Evolutionary conservation across 2,329 filamentous ascomycete species (phyloP).

Genomic region (Aspergillus tubingensis): DNA sequence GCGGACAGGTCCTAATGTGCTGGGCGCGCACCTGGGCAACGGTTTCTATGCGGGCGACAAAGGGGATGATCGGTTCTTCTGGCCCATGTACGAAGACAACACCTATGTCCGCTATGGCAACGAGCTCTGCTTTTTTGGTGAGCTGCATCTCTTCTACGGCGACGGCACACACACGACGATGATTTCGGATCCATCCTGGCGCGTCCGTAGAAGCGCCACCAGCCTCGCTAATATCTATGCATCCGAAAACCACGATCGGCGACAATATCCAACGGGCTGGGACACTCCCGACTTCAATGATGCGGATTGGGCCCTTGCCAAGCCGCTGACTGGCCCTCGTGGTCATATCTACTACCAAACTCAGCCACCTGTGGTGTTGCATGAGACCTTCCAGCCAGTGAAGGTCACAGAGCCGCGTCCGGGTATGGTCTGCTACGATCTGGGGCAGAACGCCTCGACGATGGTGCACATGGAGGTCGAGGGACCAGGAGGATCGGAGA

Average conservation of each 20-base stretch:
- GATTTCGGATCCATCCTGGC: constrained; percentile 26
- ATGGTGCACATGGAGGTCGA: constrained; percentile 20
- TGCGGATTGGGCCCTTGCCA: constrained; percentile 17
- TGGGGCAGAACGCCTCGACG: constrained; percentile 26
- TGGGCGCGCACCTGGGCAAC: constrained; percentile 46
- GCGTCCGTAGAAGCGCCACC: constrained; percentile 24
- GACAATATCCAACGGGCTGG: constrained; percentile 24
- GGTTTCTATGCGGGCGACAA: constrained; percentile 49
- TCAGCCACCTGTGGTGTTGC: constrained; percentile 25
- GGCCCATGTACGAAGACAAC: constrained; percentile 31
- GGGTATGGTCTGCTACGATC: constrained; percentile 23
- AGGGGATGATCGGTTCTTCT: constrained; percentile 29
- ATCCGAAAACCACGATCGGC: constrained; percentile 25
- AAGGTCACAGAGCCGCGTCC: constrained; percentile 12
- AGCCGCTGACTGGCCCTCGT: constrained; percentile 26
- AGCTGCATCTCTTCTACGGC: constrained; percentile 25
- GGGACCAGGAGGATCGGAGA: constrained; percentile 20
- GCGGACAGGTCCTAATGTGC: constrained; percentile 33
- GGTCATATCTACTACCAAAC: constrained; percentile 25
- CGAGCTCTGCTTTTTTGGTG: constrained; percentile 29
- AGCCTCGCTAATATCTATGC: constrained; percentile 28
- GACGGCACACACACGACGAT: constrained; percentile 20
- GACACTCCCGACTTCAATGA: constrained; percentile 19
- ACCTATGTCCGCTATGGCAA: constrained; percentile 30
- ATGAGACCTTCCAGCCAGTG: constrained; percentile 24